phyloP scores from a whole-genome alignment of 768 basidiomycete species.

The Pleurotus eryngii region DNA sequence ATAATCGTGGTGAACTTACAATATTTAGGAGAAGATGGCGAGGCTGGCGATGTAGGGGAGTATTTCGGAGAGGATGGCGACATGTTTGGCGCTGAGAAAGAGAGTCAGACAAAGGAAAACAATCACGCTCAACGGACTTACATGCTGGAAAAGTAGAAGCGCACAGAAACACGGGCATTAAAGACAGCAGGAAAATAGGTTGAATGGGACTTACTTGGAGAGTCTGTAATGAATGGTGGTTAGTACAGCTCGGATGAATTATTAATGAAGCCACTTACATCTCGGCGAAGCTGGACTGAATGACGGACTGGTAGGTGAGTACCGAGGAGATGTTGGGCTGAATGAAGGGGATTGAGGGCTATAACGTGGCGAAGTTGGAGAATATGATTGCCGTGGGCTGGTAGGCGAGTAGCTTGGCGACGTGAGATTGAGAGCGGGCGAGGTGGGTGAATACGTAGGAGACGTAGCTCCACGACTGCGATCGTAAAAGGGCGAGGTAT shows the following conservation, averaged over 20 bases:
- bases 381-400: conserved; percentile 82
- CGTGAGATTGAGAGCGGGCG: conserved; percentile 76
- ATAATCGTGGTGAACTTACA: conserved; percentile 44
- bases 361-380: conserved; percentile 80
- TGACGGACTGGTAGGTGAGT: conserved; percentile 86
- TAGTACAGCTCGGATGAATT: too few relatives aligned
- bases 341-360: conserved; percentile 90
- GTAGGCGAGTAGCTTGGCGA: conserved; percentile 85
- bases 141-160: conserved; percentile 44
- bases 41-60: conserved; percentile 92
- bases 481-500: conserved; percentile 81
- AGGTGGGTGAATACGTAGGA: conserved; percentile 86
- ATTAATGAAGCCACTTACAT: conserved; percentile 35
- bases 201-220: conserved; percentile 49
- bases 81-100: conserved; percentile 64
- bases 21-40: conserved; percentile 90
- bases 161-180: too few relatives aligned
- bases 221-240: conserved; percentile 42
- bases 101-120: conserved; percentile 11
- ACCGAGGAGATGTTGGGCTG: conserved; percentile 85
- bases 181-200: too few relatives aligned
- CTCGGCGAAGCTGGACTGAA: conserved; percentile 94
- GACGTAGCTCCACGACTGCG: conserved; percentile 61
- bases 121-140: conserved; percentile 32
- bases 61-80: conserved; percentile 92